Evolutionary conservation across 148 eudicot species (phyloP), one percentile per base, ranked within the genome.

Genomic region (Chenopodium quinoa): DNA sequence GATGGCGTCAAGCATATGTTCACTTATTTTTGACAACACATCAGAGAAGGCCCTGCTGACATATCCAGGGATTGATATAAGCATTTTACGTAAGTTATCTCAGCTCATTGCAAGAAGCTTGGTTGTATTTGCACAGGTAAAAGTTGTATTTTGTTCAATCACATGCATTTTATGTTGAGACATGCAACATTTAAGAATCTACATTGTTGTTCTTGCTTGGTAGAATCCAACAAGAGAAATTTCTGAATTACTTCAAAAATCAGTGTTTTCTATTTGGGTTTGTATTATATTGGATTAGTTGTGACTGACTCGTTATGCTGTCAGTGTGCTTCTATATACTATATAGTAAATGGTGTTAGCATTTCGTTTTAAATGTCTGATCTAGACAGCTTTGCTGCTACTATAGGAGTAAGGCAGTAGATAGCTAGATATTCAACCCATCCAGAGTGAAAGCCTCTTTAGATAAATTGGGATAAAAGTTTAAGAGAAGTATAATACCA

Each of bases 1-100:
- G 97, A 93, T 93, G 97, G 97, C 92, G 76, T 86, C 99, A 83
- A 93, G 92, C 88, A 93, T 95, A 62, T 91, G 97, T 83, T 85
- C 97, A 9, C 86, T 95, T 76, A 86, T 93, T 73, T 84, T 92
- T 76, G 92, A 92, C 80, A 76, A 80, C 47, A 89, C 88, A 66
- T 93, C 97, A 37, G 97, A 95, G 90, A 90, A 86, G 67, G 86
- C 84, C 86, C 97, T 95, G 76, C 86, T 89, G 63, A 76, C 72
- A 69, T 81, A 87, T 83, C 89, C 92, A 20, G 90, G 83, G 63
- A 88, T 95, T 75, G 86, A 86, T 84, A 37, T 19, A n/a, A 79
- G 80, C 62, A 65, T 83, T 75, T 79, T 93, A 29, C 79, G 66
- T 77, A 80, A 50, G 77, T 78, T 93, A 34, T 87, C 90, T 64